These are phyloP conservation scores for Bauhinia variegata DNA, from an alignment of 306 rosid species.

Conservation along the genomic window DNA sequence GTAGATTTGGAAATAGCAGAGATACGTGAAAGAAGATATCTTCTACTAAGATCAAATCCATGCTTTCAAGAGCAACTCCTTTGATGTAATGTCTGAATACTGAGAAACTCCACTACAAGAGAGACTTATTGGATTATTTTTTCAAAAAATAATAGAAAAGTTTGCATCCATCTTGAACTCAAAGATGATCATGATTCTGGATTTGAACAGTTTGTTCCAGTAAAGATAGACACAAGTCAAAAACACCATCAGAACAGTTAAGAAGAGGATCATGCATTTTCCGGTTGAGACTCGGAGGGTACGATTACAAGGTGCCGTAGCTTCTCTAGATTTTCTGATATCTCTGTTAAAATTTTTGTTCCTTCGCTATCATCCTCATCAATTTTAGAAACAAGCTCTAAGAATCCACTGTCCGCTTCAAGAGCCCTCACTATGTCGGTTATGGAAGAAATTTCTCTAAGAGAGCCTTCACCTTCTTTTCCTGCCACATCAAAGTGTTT, in stretches of 20 bases:
- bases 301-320: slow-evolving; percentile 47
- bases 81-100: slow-evolving; percentile 26
- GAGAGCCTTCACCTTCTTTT: slow-evolving; percentile 43
- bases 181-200: background rate
- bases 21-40: slow-evolving; percentile 15
- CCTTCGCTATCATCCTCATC: slow-evolving; percentile 55
- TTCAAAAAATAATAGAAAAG: too few species aligned
- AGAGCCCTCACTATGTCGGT: slow-evolving; percentile 56
- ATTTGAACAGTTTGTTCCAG: slow-evolving; percentile 9
- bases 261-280: slow-evolving; percentile 19
- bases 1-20: slow-evolving; percentile 19
- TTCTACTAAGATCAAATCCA: background rate
- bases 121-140: background rate
- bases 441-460: slow-evolving; percentile 45
- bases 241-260: too few species aligned
- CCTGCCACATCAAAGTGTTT: slow-evolving; percentile 41
- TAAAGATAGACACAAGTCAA: too few species aligned
- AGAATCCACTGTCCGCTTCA: slow-evolving; percentile 50
- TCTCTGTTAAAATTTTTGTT: slow-evolving; percentile 50
- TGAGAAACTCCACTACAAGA: slow-evolving; percentile 26
- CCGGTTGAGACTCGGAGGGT: slow-evolving; percentile 22
- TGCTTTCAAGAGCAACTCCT: slow-evolving; percentile 25
- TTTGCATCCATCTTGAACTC: too few species aligned
- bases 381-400: slow-evolving; percentile 46
- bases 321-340: slow-evolving; percentile 53